Base-by-base conservation (phyloP, 2,329 filamentous ascomycete genomes). In the Hymenoscyphus albidus region DNA sequence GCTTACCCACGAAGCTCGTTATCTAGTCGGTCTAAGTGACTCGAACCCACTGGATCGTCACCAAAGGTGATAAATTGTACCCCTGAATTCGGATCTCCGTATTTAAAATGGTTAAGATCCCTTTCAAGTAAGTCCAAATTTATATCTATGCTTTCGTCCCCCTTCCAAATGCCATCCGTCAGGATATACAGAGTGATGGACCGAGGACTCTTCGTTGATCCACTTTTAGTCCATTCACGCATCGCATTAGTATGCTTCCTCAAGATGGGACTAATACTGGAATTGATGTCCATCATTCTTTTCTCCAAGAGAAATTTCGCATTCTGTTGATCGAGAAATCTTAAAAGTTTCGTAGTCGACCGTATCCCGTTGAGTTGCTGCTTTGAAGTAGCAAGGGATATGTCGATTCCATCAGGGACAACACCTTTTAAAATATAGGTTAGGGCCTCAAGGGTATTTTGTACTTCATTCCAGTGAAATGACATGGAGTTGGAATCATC, bases 21-120 rank as follows among this genome's bases (percentile, higher is more conserved):
- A 31, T 38, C 31, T 31, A 58, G 14, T 16, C 27, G 31, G 18
- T 35, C 14, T n/a, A 58, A 58, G 31, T 38, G 55, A 27, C 16
- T 39, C 32, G 6, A 35, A 9, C 55, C 55, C 13, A 58, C 55
- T 9, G 31, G 31, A 31, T 58, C 35, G 12, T 58, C 55, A 9
- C 55, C 55, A 35, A 58, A 58, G 5, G 31, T 35, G 35, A 58
- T 58, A 39, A 58, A 58, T 16, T 58, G 55, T 35, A 58, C 35
- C 55, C 55, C 55, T 16, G 16, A 58, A 12, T n/a, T 58, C 5
- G 27, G 14, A 58, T 58, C 31, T 2, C 38, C 27, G 13, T 5
- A 22, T 10, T 54, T 12, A 13, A 54, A n/a, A 13, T 22, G 22
- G 10, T 27, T 54, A 18, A 54, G 48, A 54, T 54, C 18, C 48